Evolutionary conservation across 768 basidiomycete species (phyloP).

Genomic region (Punctularia strigosozonata): DNA sequence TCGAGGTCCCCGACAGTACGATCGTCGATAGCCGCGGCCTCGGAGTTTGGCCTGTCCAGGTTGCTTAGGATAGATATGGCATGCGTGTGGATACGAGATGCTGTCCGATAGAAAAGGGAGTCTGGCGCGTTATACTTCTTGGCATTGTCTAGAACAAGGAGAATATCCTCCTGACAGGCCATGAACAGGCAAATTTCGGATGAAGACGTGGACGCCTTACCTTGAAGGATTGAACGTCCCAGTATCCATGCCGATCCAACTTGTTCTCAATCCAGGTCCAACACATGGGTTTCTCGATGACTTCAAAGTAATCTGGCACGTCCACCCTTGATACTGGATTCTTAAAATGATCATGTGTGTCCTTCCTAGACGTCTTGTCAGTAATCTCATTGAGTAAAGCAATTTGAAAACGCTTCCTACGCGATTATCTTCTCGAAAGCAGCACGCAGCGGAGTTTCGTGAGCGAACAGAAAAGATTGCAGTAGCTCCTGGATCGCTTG

Average conservation of each 20-base stretch:
- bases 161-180: constrained; percentile 57
- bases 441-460: constrained; percentile 43
- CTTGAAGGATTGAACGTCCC: constrained; percentile 64
- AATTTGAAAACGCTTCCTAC: constrained; percentile 28
- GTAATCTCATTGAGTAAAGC: constrained; percentile 3
- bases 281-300: constrained; percentile 81
- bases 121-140: constrained; percentile 73
- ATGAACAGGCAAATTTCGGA: neutral
- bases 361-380: constrained; percentile 35
- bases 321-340: constrained; percentile 69
- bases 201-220: constrained; percentile 21
- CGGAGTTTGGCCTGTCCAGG: constrained; percentile 20
- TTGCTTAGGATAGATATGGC: constrained; percentile 30
- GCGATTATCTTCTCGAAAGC: constrained; percentile 60
- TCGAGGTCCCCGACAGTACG: constrained; percentile 52
- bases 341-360: constrained; percentile 66
- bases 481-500: constrained; percentile 60
- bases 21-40: constrained; percentile 1
- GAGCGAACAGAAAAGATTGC: constrained; percentile 51
- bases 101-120: constrained; percentile 59
- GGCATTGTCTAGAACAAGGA: constrained; percentile 79
- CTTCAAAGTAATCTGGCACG: constrained; percentile 86
- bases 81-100: constrained; percentile 44
- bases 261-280: constrained; percentile 76
- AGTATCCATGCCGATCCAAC: constrained; percentile 75